Percentiles rank a stretch among this genome's conserved stretches.
Conservation (phyloP, 2,329 filamentous ascomycete genomes). For the Epichloe coenophiala region DNA sequence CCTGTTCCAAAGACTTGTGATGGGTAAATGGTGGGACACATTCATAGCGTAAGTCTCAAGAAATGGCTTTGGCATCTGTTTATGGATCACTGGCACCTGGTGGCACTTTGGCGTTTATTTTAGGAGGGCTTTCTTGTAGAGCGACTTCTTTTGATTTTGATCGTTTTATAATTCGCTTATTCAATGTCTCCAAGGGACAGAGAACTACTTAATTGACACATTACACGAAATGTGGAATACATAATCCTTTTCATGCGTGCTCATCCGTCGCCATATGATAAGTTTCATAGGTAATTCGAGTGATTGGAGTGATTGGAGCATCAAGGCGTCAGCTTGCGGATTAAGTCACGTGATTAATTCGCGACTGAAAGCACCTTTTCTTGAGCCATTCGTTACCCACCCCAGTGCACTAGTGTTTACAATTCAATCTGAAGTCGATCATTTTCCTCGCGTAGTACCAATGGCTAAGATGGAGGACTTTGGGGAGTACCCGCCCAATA, state of each 20-base stretch:
- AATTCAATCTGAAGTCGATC: background rate
- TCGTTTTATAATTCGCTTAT: background rate
- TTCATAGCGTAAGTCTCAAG: slow-evolving; percentile 13
- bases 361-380: too few relatives aligned
- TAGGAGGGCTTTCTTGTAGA: slow-evolving; percentile 11
- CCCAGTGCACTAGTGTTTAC: background rate
- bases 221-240: background rate
- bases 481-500: slow-evolving; percentile 52
- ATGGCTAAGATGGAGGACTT: slow-evolving; percentile 41
- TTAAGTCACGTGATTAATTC: too few relatives aligned
- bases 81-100: slow-evolving; percentile 17
- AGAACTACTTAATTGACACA: background rate
- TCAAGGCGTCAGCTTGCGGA: too few relatives aligned
- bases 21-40: slow-evolving; percentile 15
- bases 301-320: too few relatives aligned
- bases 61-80: slow-evolving; percentile 16
- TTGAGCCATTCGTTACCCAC: too few relatives aligned
- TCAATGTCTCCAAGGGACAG: background rate
- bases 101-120: slow-evolving; percentile 16
- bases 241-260: too few relatives aligned
- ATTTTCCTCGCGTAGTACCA: too few relatives aligned
- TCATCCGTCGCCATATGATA: too few relatives aligned
- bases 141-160: slow-evolving; percentile 4
- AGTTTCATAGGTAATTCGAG: too few relatives aligned
- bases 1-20: slow-evolving; percentile 7